Evolutionary conservation across 139 green algal species (phyloP).

Genomic region (Coelastrella sp.): DNA sequence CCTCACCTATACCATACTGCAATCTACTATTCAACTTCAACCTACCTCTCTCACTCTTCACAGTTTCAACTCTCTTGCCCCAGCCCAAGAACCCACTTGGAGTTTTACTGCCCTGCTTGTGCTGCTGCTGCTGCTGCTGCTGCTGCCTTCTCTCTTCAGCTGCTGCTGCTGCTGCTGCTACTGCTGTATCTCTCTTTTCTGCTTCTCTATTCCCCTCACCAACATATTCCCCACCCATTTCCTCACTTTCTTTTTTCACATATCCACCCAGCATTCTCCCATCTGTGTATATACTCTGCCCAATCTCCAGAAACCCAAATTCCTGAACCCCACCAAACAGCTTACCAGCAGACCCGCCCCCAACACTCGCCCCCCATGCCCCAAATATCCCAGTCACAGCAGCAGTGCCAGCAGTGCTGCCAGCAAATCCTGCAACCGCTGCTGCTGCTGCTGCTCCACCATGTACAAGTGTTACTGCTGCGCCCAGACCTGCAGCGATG

Average conservation of each 20-base stretch:
- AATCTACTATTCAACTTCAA: background rate
- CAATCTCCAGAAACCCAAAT: conserved; percentile 79
- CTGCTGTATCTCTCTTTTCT: conserved; percentile 11
- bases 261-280: background rate
- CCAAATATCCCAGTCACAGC: conserved; percentile 61
- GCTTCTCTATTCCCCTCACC: background rate
- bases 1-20: background rate
- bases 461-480: conserved; percentile 67
- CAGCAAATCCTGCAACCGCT: conserved; percentile 60
- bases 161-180: conserved; percentile 37
- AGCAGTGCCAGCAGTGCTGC: conserved; percentile 65
- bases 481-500: conserved; percentile 80
- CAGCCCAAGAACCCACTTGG: background rate
- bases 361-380: conserved; percentile 44
- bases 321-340: conserved; percentile 73
- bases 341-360: conserved; percentile 33
- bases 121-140: conserved; percentile 9
- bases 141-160: background rate
- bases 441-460: conserved; percentile 60
- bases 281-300: conserved; percentile 36
- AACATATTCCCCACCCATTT: background rate
- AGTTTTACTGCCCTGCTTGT: background rate
- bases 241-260: background rate
- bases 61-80: background rate
- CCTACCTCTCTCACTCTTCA: background rate